These are phyloP conservation scores for Corinectria fuckeliana DNA, from an alignment of 2,329 filamentous ascomycete genomes.

Conservation along the genomic window DNA sequence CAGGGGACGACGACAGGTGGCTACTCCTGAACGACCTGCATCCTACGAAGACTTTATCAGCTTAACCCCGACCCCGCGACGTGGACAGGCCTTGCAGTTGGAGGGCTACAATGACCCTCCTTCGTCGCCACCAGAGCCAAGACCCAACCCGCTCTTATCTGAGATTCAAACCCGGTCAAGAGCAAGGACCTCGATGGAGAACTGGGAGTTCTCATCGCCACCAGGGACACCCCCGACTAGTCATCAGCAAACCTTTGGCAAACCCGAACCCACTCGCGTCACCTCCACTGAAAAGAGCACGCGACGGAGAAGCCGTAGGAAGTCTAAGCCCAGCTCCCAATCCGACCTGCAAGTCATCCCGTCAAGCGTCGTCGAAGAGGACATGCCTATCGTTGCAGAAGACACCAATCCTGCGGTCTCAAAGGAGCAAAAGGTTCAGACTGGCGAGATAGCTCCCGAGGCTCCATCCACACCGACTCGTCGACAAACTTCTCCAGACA, in stretches of 20 bases:
- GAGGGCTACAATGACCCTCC: conserved; percentile 60
- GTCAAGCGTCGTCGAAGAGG: conserved; percentile 37
- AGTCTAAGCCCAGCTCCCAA: conserved; percentile 22
- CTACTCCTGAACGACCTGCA: conserved; percentile 53
- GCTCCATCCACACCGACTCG: conserved; percentile 16
- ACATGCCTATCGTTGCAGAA: conserved; percentile 3
- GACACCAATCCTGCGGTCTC: neutral
- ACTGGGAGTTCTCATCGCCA: conserved; percentile 66
- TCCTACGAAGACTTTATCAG: conserved; percentile 60
- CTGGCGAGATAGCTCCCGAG: conserved; percentile 5
- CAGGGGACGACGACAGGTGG: conserved; percentile 42
- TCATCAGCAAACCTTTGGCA: conserved; percentile 33
- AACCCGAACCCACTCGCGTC: conserved; percentile 11
- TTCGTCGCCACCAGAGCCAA: conserved; percentile 64
- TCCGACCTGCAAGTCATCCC: conserved; percentile 36
- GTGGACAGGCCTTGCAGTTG: conserved; percentile 58
- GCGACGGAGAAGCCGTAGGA: conserved; percentile 24
- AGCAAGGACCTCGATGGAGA: conserved; percentile 40
- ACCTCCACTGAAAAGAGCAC: conserved; percentile 9
- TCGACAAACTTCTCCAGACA: conserved; percentile 27
- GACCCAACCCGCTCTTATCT: conserved; percentile 58
- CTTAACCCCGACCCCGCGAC: conserved; percentile 66
- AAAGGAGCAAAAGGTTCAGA: conserved; percentile 10
- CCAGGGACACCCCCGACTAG: conserved; percentile 56
- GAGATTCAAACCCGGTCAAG: conserved; percentile 59